Base-by-base conservation (phyloP, 352 stramenopile species). In the Globisporangium spinosum region DNA sequence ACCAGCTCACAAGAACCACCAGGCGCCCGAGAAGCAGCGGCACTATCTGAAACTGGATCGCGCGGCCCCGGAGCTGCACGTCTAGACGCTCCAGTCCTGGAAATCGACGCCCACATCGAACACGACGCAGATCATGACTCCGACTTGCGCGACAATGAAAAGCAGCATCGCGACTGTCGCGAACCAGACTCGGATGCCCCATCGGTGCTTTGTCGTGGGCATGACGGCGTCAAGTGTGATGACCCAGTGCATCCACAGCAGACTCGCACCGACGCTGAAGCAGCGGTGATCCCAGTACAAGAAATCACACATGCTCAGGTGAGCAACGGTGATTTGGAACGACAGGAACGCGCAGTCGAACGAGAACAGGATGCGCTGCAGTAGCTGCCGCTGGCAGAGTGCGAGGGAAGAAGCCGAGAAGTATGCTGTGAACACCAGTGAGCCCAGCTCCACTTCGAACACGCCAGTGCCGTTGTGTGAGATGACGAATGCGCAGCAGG, bases 311-410 rank as follows among this genome's bases (percentile, higher is more conserved):
- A 74, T 23, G 38, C 58, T 57, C n/a, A 59, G 10, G 51, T 68
- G 64, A 9, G 65, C 58, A 38, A 68, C 17, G 1, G 62, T 55
- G 29, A 70, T 62, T 54, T 71, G 69, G n/a, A 65, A n/a, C 32
- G 40, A 64, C 20, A 71, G 47, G 47, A 74, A 71, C 15, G 64
- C 47, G 56, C 65, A 74, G 47, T 69, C 69, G 34, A 74, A 74
- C 10, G 64, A 71, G n/a, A 25, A 34, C 9, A 66, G 34, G 15
- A 71, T 34, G 32, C 45, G 25, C 3, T 25, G 45, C 38, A 74
- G 38, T 43, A 74, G 53, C 17, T 47, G 23, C 0, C 49, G 68
- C 15, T 73, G 63, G 17, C 13, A 60, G 54, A 60, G 34, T 15
- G 54, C 27, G 54, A 60, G 54, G 2, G 27, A 25, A 15, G 23